A percentile compares a stretch with the other conserved stretches of the same genome.
phyloP scores from a whole-genome alignment of 768 basidiomycete genomes.

The Trametes cingulata region DNA sequence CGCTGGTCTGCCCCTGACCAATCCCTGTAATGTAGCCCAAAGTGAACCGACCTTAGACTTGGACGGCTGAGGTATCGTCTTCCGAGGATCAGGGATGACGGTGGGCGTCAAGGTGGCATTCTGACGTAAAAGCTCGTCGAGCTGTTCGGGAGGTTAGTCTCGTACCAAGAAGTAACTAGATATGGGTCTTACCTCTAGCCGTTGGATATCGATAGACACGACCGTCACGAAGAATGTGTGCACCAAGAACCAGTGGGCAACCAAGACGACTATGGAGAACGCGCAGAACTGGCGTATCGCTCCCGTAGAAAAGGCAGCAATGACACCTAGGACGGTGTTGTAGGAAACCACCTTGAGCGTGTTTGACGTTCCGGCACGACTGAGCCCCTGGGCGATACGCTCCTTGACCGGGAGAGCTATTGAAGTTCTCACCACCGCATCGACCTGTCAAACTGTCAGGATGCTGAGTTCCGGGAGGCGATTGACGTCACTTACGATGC shows the following conservation, averaged over 20 bases:
- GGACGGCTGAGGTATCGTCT: slow-evolving; percentile 22
- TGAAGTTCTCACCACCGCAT: slow-evolving; percentile 81
- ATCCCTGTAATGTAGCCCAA: slow-evolving; percentile 41
- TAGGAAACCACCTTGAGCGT: slow-evolving; percentile 90
- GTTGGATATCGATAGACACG: slow-evolving; percentile 92
- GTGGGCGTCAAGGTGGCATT: slow-evolving; percentile 57
- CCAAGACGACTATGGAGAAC: slow-evolving; percentile 91
- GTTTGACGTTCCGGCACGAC: slow-evolving; percentile 86
- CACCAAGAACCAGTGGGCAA: slow-evolving; percentile 96
- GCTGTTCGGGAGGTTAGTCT: slow-evolving; percentile 41
- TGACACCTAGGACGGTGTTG: slow-evolving; percentile 73
- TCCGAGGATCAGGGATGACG: slow-evolving; percentile 30
- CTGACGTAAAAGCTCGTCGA: slow-evolving; percentile 84
- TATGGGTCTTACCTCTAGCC: slow-evolving; percentile 65
- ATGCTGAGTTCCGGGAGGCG: slow-evolving; percentile 11
- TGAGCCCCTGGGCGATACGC: slow-evolving; percentile 89
- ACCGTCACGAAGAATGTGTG: slow-evolving; percentile 96
- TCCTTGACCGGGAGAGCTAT: slow-evolving; percentile 89
- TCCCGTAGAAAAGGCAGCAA: slow-evolving; percentile 72
- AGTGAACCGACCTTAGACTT: slow-evolving; percentile 47
- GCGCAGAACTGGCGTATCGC: slow-evolving; percentile 91
- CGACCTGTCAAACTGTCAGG: slow-evolving; percentile 54
- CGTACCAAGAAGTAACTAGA: not conserved
- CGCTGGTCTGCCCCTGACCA: slow-evolving; percentile 65
- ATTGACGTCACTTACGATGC: slow-evolving; percentile 58